Conservation (phyloP, 176 grass and related monocot genomes). For the Oryza meyeriana region DNA sequence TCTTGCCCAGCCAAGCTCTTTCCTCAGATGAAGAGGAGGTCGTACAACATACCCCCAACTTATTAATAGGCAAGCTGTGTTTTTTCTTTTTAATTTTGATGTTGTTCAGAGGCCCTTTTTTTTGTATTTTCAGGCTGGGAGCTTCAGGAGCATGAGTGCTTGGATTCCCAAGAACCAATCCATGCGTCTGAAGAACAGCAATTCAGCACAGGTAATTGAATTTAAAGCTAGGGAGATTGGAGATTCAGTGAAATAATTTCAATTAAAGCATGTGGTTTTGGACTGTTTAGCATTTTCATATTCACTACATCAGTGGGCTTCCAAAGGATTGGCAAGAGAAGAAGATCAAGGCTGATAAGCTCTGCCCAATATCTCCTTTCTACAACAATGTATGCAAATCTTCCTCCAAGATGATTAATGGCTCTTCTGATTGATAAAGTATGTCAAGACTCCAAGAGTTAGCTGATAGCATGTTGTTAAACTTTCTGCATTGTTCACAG, state of each 20-base stretch:
- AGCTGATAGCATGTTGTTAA: not conserved
- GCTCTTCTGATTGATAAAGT: too few species aligned
- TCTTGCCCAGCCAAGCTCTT: too few species aligned
- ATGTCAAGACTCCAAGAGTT: too few species aligned
- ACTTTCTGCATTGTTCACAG: constrained; percentile 25
- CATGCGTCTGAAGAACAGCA: constrained; percentile 51
- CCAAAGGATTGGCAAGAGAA: too few species aligned
- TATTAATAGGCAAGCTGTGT: constrained; percentile 42
- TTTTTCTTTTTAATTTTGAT: not conserved
- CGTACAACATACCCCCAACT: too few species aligned
- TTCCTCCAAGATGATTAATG: too few species aligned
- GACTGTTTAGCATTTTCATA: not conserved
- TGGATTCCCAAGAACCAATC: constrained; percentile 82
- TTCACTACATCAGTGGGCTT: too few species aligned
- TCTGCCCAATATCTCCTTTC: too few species aligned
- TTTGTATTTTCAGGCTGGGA: constrained; percentile 49
- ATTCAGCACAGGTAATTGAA: constrained; percentile 44
- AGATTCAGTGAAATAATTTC: too few species aligned
- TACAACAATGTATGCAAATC: too few species aligned
- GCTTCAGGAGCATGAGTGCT: constrained; percentile 67
- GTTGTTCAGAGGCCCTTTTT: not conserved
- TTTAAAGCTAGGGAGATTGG: not conserved
- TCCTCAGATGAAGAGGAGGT: too few species aligned
- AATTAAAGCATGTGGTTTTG: not conserved
- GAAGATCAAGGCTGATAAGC: too few species aligned